Evolutionary conservation across 2,329 filamentous ascomycete species (phyloP), one percentile per base, ranked within the genome.

Genomic region (Ophiocordyceps camponoti-leonardi): DNA sequence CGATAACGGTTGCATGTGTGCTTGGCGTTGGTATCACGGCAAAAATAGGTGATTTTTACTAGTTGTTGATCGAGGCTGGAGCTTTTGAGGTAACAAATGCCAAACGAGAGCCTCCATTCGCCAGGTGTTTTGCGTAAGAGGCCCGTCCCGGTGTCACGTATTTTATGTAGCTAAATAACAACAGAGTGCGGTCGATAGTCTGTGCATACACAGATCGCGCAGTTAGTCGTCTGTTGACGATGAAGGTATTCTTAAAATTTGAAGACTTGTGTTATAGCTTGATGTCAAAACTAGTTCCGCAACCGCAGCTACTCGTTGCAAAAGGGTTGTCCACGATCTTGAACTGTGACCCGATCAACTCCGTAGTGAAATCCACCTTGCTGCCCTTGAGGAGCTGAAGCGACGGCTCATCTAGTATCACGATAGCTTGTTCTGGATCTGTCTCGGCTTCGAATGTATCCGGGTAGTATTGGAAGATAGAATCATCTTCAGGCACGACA

Each of bases 211-310:
- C 22, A 23, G 22, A 23, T 23, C 22, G 22, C 22, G 6, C 22
- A 28, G 26, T 28, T 28, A 26, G 8, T 26, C 23, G 23, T 8
- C 23, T 23, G 22, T 23, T 23, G 22, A 23, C 3, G 22, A 23
- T 23, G 22, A 23, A 23, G 22, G 3, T 23, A 23, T 6, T 6
- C 22, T 10, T 1, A 37, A 2, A 7, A 6, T 2, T n/a, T 10
- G 7, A n/a, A 16, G 4, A n/a, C 16, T 4, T 16, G 11, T 20
- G n/a, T 18, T 39, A 39, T 39, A 39, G n/a, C 18, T 88, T 86
- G 52, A 96, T 86, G 65, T 96, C 92, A 64, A 98, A 98, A 60
- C 90, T 96, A 16, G 90, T 95, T 8, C 92, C 92, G 63, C 92
- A 98, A 1, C 92, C 92, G 67, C 92, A 98, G 61, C 85, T 94